A percentile compares a stretch with the other conserved stretches of the same genome.
These are phyloP conservation scores for Eutypella sp. DNA, from an alignment of 2,329 filamentous ascomycete genomes.

Conservation along the genomic window DNA sequence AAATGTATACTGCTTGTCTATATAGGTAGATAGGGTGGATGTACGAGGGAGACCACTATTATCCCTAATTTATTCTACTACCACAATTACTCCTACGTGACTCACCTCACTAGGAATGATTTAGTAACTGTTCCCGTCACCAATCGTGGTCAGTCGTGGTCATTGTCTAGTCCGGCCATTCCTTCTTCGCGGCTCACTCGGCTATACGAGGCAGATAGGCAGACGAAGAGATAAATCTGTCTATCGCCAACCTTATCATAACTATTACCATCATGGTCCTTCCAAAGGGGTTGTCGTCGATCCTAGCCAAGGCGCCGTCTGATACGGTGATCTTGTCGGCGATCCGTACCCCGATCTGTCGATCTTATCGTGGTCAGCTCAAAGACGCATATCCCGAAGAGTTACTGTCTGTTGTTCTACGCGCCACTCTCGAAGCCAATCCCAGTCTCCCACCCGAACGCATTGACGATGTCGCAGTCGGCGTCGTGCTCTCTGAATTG, in stretches of 20 bases:
- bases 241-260: neutral
- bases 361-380: slow-evolving; percentile 76
- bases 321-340: slow-evolving; percentile 87
- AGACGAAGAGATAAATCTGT: too few species aligned
- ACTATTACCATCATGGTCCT: slow-evolving; percentile 44
- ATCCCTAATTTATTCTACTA: too few species aligned
- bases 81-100: too few species aligned
- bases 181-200: neutral
- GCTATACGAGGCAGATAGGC: too few species aligned
- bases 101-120: too few species aligned
- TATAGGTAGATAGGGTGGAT: too few species aligned
- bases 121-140: too few species aligned
- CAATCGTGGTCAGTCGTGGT: too few species aligned
- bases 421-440: slow-evolving; percentile 65
- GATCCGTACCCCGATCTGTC: slow-evolving; percentile 82
- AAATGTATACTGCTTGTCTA: too few species aligned
- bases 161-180: too few species aligned
- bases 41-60: too few species aligned
- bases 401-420: slow-evolving; percentile 64
- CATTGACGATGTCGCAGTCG: slow-evolving; percentile 79
- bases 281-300: slow-evolving; percentile 64
- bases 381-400: slow-evolving; percentile 90
- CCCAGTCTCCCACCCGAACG: slow-evolving; percentile 65
- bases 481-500: slow-evolving; percentile 85
- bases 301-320: slow-evolving; percentile 72